A percentile compares a stretch with the other conserved stretches of the same genome.
phyloP scores from a whole-genome alignment of 305 asterid species.

The Ajuga reptans region DNA sequence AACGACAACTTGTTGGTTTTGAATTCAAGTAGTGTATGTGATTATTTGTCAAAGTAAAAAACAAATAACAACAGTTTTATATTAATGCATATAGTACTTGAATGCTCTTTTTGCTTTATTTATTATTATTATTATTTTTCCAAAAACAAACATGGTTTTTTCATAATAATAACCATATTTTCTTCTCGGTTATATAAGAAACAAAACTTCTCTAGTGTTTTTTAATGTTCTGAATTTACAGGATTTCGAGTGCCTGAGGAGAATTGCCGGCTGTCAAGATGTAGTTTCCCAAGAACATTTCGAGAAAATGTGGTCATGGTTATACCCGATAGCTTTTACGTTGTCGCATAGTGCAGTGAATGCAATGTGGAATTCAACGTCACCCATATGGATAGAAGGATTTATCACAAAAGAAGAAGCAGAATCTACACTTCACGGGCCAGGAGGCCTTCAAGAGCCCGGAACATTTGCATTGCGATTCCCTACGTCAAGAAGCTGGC shows the following conservation, averaged over 20 bases:
- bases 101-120: too few species aligned
- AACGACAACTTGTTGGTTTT: too few species aligned
- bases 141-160: neutral
- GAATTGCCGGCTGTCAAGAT: slow-evolving; percentile 62
- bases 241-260: slow-evolving; percentile 74
- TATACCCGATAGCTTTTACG: slow-evolving; percentile 74
- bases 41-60: neutral
- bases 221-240: slow-evolving; percentile 10
- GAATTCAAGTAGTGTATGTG: neutral
- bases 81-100: neutral
- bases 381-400: slow-evolving; percentile 88
- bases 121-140: neutral
- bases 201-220: neutral
- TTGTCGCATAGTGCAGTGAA: slow-evolving; percentile 54
- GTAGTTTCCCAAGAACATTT: slow-evolving; percentile 58
- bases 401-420: slow-evolving; percentile 90
- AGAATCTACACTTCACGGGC: slow-evolving; percentile 49
- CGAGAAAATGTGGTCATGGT: slow-evolving; percentile 87
- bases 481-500: slow-evolving; percentile 95
- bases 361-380: slow-evolving; percentile 46
- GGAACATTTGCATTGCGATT: slow-evolving; percentile 80
- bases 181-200: neutral
- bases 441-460: slow-evolving; percentile 49
- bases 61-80: neutral
- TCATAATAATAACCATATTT: neutral